Evolutionary conservation across 768 basidiomycete genomes (phyloP).

Genomic region (Trametes cubensis): DNA sequence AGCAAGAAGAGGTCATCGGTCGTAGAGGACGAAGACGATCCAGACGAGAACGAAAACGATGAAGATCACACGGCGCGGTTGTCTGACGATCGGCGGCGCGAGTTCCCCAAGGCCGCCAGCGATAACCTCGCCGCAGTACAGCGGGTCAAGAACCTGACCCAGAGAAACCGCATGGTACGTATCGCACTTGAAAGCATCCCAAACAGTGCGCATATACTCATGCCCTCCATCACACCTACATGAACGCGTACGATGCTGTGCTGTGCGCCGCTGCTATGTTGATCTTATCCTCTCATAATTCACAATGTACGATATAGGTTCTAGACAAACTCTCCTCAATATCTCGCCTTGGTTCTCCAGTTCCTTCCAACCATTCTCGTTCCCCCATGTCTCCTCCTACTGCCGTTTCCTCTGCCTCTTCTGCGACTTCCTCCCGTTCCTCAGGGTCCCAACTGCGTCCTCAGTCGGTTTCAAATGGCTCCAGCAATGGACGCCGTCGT

Average conservation of each 20-base stretch:
- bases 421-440: conserved; percentile 34
- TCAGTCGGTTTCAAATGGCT: conserved; percentile 37
- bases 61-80: conserved; percentile 66
- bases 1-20: conserved; percentile 30
- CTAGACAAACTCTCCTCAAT: conserved; percentile 68
- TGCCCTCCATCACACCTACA: not conserved
- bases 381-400: conserved; percentile 39
- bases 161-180: conserved; percentile 74
- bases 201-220: conserved; percentile 15
- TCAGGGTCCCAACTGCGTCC: conserved; percentile 25
- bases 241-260: not conserved
- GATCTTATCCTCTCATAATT: conserved; percentile 11
- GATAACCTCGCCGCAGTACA: conserved; percentile 63
- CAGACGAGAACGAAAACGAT: conserved; percentile 52
- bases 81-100: conserved; percentile 36
- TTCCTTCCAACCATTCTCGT: conserved; percentile 44
- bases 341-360: conserved; percentile 59
- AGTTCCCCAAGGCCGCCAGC: conserved; percentile 32
- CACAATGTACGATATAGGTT: conserved; percentile 43
- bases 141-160: conserved; percentile 68
- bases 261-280: conserved; percentile 12
- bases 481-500: conserved; percentile 26
- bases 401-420: conserved; percentile 39
- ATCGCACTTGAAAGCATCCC: conserved; percentile 7
- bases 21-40: conserved; percentile 52